Evolutionary conservation across 805 yeast genomes (phyloP).

Genomic region (Lachancea quebecensis): DNA sequence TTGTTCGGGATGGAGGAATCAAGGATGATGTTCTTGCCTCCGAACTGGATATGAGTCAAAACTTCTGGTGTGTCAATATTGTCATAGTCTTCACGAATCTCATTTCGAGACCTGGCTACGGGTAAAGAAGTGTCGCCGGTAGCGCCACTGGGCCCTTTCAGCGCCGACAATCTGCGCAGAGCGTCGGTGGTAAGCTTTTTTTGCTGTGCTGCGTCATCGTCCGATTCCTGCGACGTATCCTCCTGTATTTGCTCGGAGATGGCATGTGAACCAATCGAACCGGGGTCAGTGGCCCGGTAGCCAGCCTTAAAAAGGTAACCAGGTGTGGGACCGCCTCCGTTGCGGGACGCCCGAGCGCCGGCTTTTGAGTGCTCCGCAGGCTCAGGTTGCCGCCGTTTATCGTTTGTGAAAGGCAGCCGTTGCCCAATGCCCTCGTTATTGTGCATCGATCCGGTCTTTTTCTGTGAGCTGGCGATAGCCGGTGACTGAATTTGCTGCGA

Average conservation of each 20-base stretch:
- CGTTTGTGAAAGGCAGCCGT: conserved; percentile 33
- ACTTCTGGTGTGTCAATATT: conserved; percentile 6
- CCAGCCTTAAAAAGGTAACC: not conserved
- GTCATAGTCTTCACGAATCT: not conserved
- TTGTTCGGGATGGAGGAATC: conserved; percentile 21
- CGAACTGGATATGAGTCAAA: conserved; percentile 23
- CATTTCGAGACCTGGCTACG: no score
- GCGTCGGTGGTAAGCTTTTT: conserved; percentile 36
- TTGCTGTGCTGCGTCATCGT: conserved; percentile 26
- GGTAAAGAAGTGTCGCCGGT: no score
- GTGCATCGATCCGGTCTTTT: conserved; percentile 7
- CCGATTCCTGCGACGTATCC: conserved; percentile 20
- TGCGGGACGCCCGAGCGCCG: not conserved
- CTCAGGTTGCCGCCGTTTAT: conserved; percentile 13
- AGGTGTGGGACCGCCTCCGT: not conserved
- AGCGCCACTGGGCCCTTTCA: conserved; percentile 13
- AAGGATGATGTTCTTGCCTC: conserved; percentile 26
- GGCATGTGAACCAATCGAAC: not conserved
- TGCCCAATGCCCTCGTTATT: conserved; percentile 24
- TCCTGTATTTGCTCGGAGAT: not conserved
- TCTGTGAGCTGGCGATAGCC: conserved; percentile 30
- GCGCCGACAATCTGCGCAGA: conserved; percentile 30
- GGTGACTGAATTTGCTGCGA: conserved; percentile 38
- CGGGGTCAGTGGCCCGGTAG: not conserved
- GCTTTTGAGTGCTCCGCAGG: not conserved